Conservation (phyloP, 2,329 filamentous ascomycete genomes). For the Nannizzia gypsea region DNA sequence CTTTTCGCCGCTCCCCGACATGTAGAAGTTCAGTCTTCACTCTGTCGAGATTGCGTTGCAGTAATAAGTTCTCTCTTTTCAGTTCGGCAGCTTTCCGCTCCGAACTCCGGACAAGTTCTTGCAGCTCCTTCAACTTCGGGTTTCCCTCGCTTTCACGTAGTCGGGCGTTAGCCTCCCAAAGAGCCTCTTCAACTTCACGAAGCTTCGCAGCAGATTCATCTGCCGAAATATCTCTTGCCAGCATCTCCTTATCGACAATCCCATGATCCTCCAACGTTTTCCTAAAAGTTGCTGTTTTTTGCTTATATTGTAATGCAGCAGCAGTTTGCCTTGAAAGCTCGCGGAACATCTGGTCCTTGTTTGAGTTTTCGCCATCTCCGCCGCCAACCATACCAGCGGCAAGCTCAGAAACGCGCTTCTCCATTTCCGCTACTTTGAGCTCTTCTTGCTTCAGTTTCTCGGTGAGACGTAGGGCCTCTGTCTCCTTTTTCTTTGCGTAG, state of each 20-base stretch:
- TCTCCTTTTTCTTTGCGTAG: conserved; percentile 49
- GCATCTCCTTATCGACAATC: conserved; percentile 24
- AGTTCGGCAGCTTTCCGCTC: conserved; percentile 32
- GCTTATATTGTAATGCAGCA: conserved; percentile 35
- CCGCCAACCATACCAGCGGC: conserved; percentile 30
- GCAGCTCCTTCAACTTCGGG: conserved; percentile 26
- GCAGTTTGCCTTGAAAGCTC: conserved; percentile 35
- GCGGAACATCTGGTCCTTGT: conserved; percentile 32
- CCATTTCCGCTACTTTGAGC: conserved; percentile 34
- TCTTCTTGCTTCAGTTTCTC: conserved; percentile 43
- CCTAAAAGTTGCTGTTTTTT: conserved; percentile 29
- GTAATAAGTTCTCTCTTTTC: conserved; percentile 29
- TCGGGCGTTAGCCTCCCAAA: conserved; percentile 26
- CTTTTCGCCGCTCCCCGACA: conserved; percentile 32
- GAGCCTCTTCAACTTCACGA: conserved; percentile 23
- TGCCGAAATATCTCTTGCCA: conserved; percentile 14
- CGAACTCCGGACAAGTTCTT: conserved; percentile 26
- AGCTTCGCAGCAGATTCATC: conserved; percentile 20
- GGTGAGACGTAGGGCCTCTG: conserved; percentile 41
- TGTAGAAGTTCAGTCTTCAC: conserved; percentile 33
- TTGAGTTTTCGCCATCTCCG: conserved; percentile 15
- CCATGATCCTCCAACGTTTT: conserved; percentile 29
- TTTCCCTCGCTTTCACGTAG: conserved; percentile 24
- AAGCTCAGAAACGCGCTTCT: conserved; percentile 32
- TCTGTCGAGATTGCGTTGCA: conserved; percentile 31